Evolutionary conservation across 331 rosid genomes (phyloP).

Genomic region (Malus hybrid): DNA sequence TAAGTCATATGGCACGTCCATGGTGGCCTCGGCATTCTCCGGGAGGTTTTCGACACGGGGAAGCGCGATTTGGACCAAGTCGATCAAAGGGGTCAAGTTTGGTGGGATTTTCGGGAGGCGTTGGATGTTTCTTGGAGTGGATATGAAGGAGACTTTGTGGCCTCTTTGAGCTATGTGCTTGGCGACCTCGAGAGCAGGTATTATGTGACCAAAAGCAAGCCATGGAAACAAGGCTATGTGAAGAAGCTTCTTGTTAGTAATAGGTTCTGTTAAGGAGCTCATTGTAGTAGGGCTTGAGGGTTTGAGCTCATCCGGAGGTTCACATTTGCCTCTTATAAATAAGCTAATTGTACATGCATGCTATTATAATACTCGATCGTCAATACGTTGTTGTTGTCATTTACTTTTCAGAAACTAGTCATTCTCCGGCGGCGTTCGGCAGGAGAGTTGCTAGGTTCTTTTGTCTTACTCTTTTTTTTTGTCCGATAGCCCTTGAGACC

Average conservation of each 20-base stretch:
- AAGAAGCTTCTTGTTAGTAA: slow-evolving; percentile 9
- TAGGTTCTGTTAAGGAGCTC: neutral
- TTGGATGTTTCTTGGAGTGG: slow-evolving; percentile 48
- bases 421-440: too few species aligned
- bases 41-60: slow-evolving; percentile 29
- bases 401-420: too few species aligned
- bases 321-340: neutral
- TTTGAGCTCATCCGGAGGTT: neutral
- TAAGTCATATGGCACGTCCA: slow-evolving; percentile 27
- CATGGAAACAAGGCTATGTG: slow-evolving; percentile 55
- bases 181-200: slow-evolving; percentile 40
- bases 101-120: slow-evolving; percentile 42
- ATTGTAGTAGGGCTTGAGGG: neutral
- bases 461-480: too few species aligned
- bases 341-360: neutral
- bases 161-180: slow-evolving; percentile 46
- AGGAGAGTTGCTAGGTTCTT: too few species aligned
- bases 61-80: slow-evolving; percentile 24
- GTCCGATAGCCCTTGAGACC: too few species aligned
- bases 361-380: neutral
- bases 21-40: slow-evolving; percentile 34
- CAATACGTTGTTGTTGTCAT: too few species aligned
- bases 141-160: slow-evolving; percentile 33
- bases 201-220: slow-evolving; percentile 57
- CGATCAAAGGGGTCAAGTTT: slow-evolving; percentile 1